These are phyloP conservation scores for Laburnicola sp. DNA, from an alignment of 2,329 filamentous ascomycete genomes.

Conservation along the genomic window DNA sequence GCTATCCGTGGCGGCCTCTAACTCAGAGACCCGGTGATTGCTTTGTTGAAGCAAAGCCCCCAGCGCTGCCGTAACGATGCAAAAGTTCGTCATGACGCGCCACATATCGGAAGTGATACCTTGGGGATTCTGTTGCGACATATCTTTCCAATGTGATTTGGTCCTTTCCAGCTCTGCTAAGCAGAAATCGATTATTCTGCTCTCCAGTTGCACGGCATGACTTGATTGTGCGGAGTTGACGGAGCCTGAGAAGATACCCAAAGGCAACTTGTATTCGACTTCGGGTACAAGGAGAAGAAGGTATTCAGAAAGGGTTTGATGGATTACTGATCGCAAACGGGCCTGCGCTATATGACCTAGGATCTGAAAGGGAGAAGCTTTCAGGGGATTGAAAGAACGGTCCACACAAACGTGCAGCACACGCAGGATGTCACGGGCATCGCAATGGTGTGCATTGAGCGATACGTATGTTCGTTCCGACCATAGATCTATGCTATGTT, in stretches of 20 bases:
- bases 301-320: conserved; percentile 53
- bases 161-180: conserved; percentile 52
- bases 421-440: conserved; percentile 67
- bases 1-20: conserved; percentile 27
- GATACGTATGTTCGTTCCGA: conserved; percentile 68
- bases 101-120: conserved; percentile 55
- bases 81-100: conserved; percentile 55
- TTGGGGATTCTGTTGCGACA: conserved; percentile 48
- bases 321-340: conserved; percentile 48
- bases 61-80: conserved; percentile 47
- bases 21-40: conserved; percentile 27
- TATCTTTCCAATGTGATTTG: conserved; percentile 49
- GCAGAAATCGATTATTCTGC: conserved; percentile 50
- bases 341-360: conserved; percentile 50
- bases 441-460: conserved; percentile 64
- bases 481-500: conserved; percentile 44
- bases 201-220: conserved; percentile 29
- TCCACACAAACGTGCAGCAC: conserved; percentile 73
- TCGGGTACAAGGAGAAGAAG: conserved; percentile 48
- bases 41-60: conserved; percentile 19
- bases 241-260: conserved; percentile 1
- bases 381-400: conserved; percentile 36
- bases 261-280: conserved; percentile 11
- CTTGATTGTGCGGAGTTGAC: conserved; percentile 17
- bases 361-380: conserved; percentile 33